Conservation (phyloP, 2,329 filamentous ascomycete species). For the Cladobotryum mycophilum region DNA sequence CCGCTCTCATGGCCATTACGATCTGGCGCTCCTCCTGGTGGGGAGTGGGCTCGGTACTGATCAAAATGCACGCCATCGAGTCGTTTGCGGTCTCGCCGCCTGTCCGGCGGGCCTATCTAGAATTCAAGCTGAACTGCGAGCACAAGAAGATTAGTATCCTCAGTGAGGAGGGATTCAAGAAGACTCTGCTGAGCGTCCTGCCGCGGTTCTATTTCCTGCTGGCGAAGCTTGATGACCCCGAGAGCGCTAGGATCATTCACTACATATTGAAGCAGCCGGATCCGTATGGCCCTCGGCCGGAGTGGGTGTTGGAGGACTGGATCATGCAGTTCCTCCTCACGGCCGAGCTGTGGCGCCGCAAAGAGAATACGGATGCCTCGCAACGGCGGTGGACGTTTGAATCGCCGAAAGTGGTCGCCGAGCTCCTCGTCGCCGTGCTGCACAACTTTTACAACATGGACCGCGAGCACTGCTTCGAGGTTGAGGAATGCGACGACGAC, state of each 20-base stretch:
- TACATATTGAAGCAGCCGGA: not conserved
- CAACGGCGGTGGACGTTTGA: constrained; percentile 19
- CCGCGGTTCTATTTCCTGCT: not conserved
- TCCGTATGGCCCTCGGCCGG: not conserved
- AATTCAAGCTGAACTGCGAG: constrained; percentile 8
- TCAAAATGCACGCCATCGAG: constrained; percentile 14
- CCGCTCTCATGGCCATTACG: constrained; percentile 9
- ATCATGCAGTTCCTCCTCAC: constrained; percentile 20
- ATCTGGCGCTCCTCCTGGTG: constrained; percentile 2
- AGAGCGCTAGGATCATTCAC: not conserved
- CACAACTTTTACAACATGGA: constrained; percentile 19
- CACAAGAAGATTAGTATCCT: not conserved
- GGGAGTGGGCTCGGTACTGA: constrained; percentile 5
- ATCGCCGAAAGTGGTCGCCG: constrained; percentile 8
- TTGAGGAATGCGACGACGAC: not conserved
- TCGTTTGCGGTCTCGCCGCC: constrained; percentile 22
- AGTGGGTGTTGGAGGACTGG: constrained; percentile 5
- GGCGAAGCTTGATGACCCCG: not conserved
- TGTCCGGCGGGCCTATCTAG: constrained; percentile 18
- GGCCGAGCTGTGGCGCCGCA: constrained; percentile 20
- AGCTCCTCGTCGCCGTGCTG: constrained; percentile 17
- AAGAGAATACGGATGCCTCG: constrained; percentile 12
- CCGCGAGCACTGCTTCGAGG: constrained; percentile 13
- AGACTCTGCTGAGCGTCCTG: not conserved
- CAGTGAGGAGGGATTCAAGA: constrained; percentile 2